A percentile compares a stretch with the other conserved stretches of the same genome.
These are phyloP conservation scores for Hydrangea macrophylla DNA, from an alignment of 148 eudicot genomes.

Conservation along the genomic window DNA sequence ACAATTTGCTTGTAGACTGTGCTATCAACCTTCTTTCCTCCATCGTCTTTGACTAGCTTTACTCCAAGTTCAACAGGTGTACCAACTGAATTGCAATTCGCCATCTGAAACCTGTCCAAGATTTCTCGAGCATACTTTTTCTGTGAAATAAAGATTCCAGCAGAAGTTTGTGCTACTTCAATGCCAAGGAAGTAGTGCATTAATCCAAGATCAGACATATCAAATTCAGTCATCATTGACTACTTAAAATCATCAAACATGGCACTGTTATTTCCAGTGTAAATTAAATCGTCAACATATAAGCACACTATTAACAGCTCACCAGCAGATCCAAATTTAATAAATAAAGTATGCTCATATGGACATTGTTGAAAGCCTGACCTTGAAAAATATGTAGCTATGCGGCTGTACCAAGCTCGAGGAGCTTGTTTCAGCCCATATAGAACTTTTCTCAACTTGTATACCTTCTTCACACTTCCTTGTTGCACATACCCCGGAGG, in stretches of 20 bases:
- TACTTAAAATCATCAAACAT: not conserved
- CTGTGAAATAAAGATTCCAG: not conserved
- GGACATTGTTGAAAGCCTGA: constrained; percentile 5
- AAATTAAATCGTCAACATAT: not conserved
- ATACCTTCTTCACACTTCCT: not conserved
- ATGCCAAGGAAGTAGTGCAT: not conserved
- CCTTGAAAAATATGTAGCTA: constrained; percentile 3
- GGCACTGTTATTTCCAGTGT: not conserved
- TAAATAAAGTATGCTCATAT: no score
- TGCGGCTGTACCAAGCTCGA: not conserved
- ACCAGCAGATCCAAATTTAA: not conserved
- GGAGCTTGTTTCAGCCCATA: constrained; percentile 4
- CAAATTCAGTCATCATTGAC: not conserved
- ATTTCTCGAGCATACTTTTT: not conserved
- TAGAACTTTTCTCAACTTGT: no score
- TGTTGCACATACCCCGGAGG: constrained; percentile 6
- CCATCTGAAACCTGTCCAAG: no score
- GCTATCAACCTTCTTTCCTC: not conserved
- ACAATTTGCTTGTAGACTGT: no score
- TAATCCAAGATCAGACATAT: not conserved
- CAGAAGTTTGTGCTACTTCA: not conserved
- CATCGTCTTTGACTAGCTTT: not conserved
- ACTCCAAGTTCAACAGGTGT: not conserved
- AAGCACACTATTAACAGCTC: not conserved
- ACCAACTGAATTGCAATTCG: no score